These are phyloP conservation scores for Rhodomyrtus psidioides DNA, from an alignment of 441 rosid species.

Conservation along the genomic window DNA sequence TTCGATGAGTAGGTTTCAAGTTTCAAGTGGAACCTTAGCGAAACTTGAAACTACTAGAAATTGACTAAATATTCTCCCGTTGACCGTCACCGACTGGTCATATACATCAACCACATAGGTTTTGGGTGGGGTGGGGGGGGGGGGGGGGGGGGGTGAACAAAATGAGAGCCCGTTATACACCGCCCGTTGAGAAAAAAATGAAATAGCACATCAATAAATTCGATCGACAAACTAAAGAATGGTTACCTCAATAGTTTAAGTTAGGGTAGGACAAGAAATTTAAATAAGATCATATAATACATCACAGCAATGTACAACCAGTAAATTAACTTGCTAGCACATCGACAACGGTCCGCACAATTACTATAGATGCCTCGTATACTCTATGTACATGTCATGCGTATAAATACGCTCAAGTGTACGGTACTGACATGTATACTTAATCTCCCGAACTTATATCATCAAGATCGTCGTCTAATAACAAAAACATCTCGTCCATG, in stretches of 20 bases:
- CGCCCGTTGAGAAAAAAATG: background rate
- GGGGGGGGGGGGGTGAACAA: background rate
- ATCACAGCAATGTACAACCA: background rate
- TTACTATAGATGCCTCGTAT: background rate
- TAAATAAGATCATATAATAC: background rate
- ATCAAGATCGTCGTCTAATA: constrained; percentile 30
- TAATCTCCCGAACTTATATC: constrained; percentile 15
- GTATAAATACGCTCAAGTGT: background rate
- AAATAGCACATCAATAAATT: background rate
- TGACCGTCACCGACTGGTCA: background rate
- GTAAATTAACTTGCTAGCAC: background rate
- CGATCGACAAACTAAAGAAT: background rate
- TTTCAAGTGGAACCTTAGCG: too few relatives aligned
- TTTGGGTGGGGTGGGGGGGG: too few relatives aligned
- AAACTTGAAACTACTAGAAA: background rate
- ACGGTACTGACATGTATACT: background rate
- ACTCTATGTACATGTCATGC: background rate
- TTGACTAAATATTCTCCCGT: background rate
- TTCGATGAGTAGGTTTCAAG: too few relatives aligned
- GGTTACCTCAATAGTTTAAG: background rate
- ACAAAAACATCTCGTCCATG: constrained; percentile 40
- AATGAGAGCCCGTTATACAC: background rate
- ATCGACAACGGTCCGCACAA: background rate
- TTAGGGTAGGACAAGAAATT: background rate
- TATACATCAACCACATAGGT: background rate